Conservation (phyloP, 768 basidiomycete genomes). For the Cystoderma amianthinum region DNA sequence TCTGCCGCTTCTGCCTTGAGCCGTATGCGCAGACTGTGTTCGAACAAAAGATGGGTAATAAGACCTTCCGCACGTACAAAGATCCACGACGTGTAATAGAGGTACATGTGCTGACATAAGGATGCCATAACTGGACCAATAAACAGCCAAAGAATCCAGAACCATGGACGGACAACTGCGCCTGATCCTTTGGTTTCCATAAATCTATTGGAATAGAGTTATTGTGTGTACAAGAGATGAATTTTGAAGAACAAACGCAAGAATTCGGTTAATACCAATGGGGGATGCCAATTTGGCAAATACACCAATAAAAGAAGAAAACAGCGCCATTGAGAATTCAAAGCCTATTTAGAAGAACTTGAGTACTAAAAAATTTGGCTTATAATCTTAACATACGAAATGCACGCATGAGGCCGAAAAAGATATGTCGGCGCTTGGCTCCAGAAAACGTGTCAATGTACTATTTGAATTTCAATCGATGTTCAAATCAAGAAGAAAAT, state of each 20-base stretch:
- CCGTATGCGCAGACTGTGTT: conserved; percentile 51
- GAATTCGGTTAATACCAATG: conserved; percentile 31
- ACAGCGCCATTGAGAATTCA: conserved; percentile 21
- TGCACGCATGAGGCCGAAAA: conserved; percentile 35
- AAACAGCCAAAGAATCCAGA: conserved; percentile 3
- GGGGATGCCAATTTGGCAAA: conserved; percentile 26
- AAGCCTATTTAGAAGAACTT: conserved; percentile 8
- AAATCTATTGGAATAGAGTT: background rate
- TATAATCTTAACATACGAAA: conserved; percentile 14
- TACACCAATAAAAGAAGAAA: conserved; percentile 17
- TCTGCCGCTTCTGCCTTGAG: conserved; percentile 37
- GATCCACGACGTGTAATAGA: conserved; percentile 35
- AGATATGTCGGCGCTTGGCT: conserved; percentile 33
- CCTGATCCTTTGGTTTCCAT: background rate
- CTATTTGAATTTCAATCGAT: conserved; percentile 12
- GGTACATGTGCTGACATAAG: conserved; percentile 20
- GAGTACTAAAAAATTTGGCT: background rate
- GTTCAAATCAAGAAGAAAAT: conserved; percentile 5
- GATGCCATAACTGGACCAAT: background rate
- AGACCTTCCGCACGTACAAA: conserved; percentile 40
- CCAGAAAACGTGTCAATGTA: conserved; percentile 32
- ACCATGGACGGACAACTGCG: conserved; percentile 1
- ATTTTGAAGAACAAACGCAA: conserved; percentile 20
- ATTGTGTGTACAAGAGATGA: background rate
- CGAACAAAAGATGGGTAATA: conserved; percentile 33